Evolutionary conservation across 345 rosid species (phyloP).

Genomic region (Brassica incana): DNA sequence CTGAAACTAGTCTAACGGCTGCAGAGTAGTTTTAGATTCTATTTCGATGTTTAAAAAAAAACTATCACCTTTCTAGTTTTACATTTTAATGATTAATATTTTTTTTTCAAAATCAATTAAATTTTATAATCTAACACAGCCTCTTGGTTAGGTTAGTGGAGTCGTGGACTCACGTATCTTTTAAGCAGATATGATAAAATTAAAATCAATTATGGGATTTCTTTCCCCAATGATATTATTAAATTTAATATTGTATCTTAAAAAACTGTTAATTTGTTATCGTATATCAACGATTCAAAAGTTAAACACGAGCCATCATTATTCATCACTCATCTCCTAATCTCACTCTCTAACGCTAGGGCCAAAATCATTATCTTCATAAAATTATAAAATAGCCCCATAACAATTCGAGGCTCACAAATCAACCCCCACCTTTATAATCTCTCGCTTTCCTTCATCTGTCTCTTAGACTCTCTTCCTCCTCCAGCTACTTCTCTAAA

Average conservation of each 20-base stretch:
- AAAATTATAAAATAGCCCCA: constrained; percentile 21
- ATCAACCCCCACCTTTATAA: constrained; percentile 1
- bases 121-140: too few species aligned
- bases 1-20: too few species aligned
- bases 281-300: not conserved
- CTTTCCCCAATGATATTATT: not conserved
- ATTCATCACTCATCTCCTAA: not conserved
- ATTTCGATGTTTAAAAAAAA: too few species aligned
- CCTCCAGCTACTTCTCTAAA: not conserved
- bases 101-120: not conserved
- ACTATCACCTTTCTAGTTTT: too few species aligned
- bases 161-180: constrained; percentile 38
- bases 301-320: not conserved
- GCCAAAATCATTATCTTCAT: not conserved
- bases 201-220: constrained; percentile 12
- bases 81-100: too few species aligned
- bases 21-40: too few species aligned
- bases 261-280: too few species aligned
- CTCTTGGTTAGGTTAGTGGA: constrained; percentile 21
- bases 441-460: not conserved
- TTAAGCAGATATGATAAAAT: not conserved
- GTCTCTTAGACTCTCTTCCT: not conserved
- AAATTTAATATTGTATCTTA: too few species aligned
- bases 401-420: not conserved
- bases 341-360: constrained; percentile 1